Evolutionary conservation across 257 asterid genomes (phyloP).

Genomic region (Solanum sejunctum): DNA sequence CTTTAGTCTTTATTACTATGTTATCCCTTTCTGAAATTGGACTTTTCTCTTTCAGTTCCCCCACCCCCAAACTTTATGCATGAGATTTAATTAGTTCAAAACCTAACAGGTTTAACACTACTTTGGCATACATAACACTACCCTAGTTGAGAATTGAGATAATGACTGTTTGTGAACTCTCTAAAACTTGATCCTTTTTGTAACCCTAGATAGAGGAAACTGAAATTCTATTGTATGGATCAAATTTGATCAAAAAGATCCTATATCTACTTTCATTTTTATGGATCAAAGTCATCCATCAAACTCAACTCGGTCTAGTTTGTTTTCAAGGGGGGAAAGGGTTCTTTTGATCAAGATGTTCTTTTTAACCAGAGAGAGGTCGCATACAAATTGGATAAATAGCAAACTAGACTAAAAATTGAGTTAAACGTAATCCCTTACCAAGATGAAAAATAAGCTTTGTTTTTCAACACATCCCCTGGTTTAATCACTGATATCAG

Average conservation of each 20-base stretch:
- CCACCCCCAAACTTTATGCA: too few relatives aligned
- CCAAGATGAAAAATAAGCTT: background rate
- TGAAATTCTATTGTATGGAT: background rate
- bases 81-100: background rate
- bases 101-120: background rate
- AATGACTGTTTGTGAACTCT: background rate
- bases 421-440: background rate
- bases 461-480: slow-evolving; percentile 31
- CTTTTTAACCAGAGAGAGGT: background rate
- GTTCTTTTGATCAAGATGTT: background rate
- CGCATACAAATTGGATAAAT: background rate
- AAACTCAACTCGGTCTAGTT: background rate
- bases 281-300: background rate
- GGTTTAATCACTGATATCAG: slow-evolving; percentile 27
- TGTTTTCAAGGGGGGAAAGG: background rate
- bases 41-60: background rate
- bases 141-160: background rate
- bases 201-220: background rate
- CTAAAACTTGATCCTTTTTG: background rate
- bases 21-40: background rate
- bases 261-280: background rate
- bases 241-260: background rate
- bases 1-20: background rate
- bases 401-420: background rate
- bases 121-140: background rate